A percentile compares a stretch with the other conserved stretches of the same genome.
phyloP scores from a whole-genome alignment of 768 basidiomycete species.

The Pulveroboletus frians region DNA sequence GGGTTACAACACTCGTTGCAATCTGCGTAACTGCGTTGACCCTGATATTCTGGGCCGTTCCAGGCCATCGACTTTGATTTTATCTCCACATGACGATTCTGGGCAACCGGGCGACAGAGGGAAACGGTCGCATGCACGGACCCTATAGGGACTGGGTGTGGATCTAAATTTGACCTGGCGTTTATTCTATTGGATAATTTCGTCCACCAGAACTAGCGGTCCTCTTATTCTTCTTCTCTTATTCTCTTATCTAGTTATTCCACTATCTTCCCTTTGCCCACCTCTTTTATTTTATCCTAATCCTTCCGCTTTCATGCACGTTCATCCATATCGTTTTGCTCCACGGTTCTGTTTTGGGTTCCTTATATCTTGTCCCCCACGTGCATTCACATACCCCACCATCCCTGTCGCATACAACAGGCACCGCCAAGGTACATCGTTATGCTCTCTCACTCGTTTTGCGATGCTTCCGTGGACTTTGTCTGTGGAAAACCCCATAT shows the following conservation, averaged over 20 bases:
- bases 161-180: conserved; percentile 15
- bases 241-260: conserved; percentile 30
- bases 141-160: conserved; percentile 11
- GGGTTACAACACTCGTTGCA: conserved; percentile 80
- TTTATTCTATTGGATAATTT: conserved; percentile 19
- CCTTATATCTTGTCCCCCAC: conserved; percentile 19
- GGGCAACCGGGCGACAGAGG: conserved; percentile 2
- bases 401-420: conserved; percentile 17
- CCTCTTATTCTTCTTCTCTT: conserved; percentile 17
- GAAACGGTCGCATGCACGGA: conserved; percentile 9
- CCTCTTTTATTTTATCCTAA: conserved; percentile 24
- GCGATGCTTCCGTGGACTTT: conserved; percentile 10
- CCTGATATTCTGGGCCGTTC: conserved; percentile 93
- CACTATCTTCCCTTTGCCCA: conserved; percentile 16
- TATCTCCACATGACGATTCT: not conserved
- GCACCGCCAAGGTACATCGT: conserved; percentile 19
- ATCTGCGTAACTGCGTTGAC: conserved; percentile 75
- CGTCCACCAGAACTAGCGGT: conserved; percentile 12
- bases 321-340: conserved; percentile 18
- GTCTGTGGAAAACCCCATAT: conserved; percentile 9
- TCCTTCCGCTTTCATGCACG: conserved; percentile 19
- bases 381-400: conserved; percentile 22
- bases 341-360: conserved; percentile 10
- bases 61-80: conserved; percentile 77
- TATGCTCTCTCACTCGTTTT: conserved; percentile 26